phyloP scores from a whole-genome alignment of 768 basidiomycete species.

The Daedalea quercina region DNA sequence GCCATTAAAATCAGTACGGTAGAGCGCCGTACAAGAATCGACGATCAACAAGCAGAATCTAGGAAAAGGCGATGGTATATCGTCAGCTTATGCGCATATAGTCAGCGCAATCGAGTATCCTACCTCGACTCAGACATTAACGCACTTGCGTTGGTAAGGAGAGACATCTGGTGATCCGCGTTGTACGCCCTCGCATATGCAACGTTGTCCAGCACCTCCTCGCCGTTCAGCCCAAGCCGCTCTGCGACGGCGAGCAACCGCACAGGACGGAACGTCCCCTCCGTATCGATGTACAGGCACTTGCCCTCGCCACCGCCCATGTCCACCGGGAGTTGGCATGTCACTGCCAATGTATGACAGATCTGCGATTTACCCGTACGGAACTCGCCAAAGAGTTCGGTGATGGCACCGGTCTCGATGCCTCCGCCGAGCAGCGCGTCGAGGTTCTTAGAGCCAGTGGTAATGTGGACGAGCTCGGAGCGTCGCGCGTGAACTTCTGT shows the following conservation, averaged over 20 bases:
- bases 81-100: constrained; percentile 22
- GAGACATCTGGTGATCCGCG: constrained; percentile 90
- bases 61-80: background rate
- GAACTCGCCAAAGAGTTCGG: constrained; percentile 97
- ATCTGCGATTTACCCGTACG: constrained; percentile 97
- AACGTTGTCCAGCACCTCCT: constrained; percentile 97
- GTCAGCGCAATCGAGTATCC: constrained; percentile 10
- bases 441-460: constrained; percentile 92
- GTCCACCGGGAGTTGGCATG: constrained; percentile 92
- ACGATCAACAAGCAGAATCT: constrained; percentile 97
- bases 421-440: constrained; percentile 96
- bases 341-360: constrained; percentile 96
- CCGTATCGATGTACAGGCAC: constrained; percentile 98
- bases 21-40: constrained; percentile 93
- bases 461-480: constrained; percentile 92
- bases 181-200: constrained; percentile 99
- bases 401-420: constrained; percentile 97
- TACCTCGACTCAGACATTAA: constrained; percentile 98
- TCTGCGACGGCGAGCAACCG: constrained; percentile 93
- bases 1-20: constrained; percentile 93
- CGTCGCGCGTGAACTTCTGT: constrained; percentile 95
- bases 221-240: constrained; percentile 93
- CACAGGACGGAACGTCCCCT: constrained; percentile 97
- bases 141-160: constrained; percentile 91
- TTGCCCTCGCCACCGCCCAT: constrained; percentile 99